Evolutionary conservation across 2,329 filamentous ascomycete genomes (phyloP).

Genomic region (Diaporthe batatas): DNA sequence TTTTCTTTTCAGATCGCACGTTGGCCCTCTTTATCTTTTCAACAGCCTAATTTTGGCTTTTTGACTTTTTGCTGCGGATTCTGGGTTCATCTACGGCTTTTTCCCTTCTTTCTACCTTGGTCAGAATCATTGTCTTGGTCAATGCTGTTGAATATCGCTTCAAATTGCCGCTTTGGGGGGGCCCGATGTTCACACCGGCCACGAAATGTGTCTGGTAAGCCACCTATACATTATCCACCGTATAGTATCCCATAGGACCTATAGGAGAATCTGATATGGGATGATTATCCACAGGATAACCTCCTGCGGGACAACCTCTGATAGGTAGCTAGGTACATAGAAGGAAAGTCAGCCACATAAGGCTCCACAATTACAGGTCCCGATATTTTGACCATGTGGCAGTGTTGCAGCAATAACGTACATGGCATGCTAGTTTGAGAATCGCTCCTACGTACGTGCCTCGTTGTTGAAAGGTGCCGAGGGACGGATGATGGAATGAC

Average conservation of each 20-base stretch:
- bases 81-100: neutral
- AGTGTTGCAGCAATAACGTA: too few relatives aligned
- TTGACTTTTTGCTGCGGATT: neutral
- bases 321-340: too few relatives aligned
- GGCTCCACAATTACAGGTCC: too few relatives aligned
- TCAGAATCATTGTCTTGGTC: neutral
- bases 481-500: neutral
- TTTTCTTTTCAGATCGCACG: neutral
- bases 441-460: neutral
- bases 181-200: neutral
- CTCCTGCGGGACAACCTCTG: too few relatives aligned
- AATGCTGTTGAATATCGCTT: neutral
- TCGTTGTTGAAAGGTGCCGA: neutral
- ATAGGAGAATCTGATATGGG: too few relatives aligned
- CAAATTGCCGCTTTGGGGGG: neutral
- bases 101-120: neutral
- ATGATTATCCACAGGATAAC: too few relatives aligned
- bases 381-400: too few relatives aligned
- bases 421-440: neutral
- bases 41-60: neutral
- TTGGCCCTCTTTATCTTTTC: neutral
- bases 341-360: too few relatives aligned
- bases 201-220: too few relatives aligned
- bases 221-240: too few relatives aligned
- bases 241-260: too few relatives aligned